Conservation (phyloP, 2,329 filamentous ascomycete species). For the Didymellaceae sp. region DNA sequence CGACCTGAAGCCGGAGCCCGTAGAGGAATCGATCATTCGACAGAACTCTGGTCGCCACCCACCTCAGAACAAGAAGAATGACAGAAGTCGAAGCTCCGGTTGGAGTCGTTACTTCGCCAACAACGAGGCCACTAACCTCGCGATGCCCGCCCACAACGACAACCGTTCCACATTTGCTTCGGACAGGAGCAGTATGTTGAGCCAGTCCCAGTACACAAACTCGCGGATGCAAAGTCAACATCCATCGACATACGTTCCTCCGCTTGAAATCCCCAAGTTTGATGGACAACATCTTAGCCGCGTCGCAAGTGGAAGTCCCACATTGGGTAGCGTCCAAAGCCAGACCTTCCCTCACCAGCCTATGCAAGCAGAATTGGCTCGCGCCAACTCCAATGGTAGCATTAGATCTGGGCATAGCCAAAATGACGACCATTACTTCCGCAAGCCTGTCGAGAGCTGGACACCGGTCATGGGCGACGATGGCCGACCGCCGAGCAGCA, state of each 20-base stretch:
- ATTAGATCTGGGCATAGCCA: conserved; percentile 41
- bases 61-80: conserved; percentile 25
- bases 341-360: conserved; percentile 49
- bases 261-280: conserved; percentile 60
- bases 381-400: conserved; percentile 47
- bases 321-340: conserved; percentile 64
- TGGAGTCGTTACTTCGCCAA: conserved; percentile 82
- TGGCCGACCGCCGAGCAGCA: conserved; percentile 50
- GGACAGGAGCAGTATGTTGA: conserved; percentile 48
- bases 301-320: conserved; percentile 73
- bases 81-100: conserved; percentile 65
- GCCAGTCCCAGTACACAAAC: conserved; percentile 59
- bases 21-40: conserved; percentile 41
- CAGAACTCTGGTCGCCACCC: conserved; percentile 44
- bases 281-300: conserved; percentile 69
- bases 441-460: conserved; percentile 45
- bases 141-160: conserved; percentile 68
- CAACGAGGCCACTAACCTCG: conserved; percentile 63
- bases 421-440: conserved; percentile 40
- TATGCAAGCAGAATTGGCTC: conserved; percentile 48
- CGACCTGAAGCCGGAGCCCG: conserved; percentile 47
- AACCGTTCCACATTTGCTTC: conserved; percentile 52
- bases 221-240: conserved; percentile 61
- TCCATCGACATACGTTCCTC: conserved; percentile 73
- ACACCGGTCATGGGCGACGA: conserved; percentile 44